Conservation (phyloP, 768 basidiomycete species). For the Scleroderma bovista region DNA sequence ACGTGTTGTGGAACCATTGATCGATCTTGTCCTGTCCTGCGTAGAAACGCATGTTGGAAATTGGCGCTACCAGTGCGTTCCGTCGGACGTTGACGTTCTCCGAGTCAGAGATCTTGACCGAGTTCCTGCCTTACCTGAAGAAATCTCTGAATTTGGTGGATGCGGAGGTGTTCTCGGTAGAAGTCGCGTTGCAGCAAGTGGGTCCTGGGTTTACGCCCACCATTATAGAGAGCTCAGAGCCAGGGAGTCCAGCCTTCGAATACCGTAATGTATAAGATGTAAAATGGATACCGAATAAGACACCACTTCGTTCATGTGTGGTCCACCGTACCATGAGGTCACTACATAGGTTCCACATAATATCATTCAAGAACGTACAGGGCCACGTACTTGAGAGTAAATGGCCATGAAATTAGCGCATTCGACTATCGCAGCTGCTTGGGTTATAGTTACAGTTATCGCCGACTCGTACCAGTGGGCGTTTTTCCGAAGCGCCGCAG, state of each 20-base stretch:
- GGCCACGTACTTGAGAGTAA: too few species aligned
- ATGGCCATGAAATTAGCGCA: too few species aligned
- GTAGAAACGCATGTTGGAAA: conserved; percentile 78
- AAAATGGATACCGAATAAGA: too few species aligned
- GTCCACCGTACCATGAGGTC: too few species aligned
- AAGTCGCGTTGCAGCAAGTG: conserved; percentile 54
- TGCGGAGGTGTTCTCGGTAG: conserved; percentile 64
- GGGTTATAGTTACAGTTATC: too few species aligned
- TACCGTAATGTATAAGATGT: conserved; percentile 71
- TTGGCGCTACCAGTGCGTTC: conserved; percentile 74
- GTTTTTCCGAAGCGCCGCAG: too few species aligned
- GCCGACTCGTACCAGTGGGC: too few species aligned
- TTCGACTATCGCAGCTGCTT: too few species aligned
- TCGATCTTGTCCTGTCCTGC: conserved; percentile 3
- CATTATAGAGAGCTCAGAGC: conserved; percentile 84
- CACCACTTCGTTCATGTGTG: too few species aligned
- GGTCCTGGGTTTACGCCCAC: conserved; percentile 55
- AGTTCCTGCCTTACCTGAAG: conserved; percentile 77
- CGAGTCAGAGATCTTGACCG: conserved; percentile 64
- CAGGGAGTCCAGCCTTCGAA: conserved; percentile 80
- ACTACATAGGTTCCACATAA: too few species aligned
- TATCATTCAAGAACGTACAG: too few species aligned
- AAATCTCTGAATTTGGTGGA: conserved; percentile 66
- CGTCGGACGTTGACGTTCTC: conserved; percentile 79
- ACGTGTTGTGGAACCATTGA: background rate